phyloP scores from a whole-genome alignment of 108 stramenopile species.

The Cyclostephanos invisitatus region DNA sequence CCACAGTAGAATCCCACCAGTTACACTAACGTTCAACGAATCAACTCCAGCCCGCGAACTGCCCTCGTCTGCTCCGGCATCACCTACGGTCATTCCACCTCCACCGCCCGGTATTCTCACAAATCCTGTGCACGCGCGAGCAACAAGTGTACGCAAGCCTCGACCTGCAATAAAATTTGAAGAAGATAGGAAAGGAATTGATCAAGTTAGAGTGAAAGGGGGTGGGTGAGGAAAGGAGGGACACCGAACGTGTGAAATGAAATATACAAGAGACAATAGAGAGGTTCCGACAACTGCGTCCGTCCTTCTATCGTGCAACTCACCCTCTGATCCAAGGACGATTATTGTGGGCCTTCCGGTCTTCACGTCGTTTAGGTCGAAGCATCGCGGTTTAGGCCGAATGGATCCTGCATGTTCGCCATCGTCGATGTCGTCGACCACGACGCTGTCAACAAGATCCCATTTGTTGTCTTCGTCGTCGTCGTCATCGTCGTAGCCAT shows the following conservation, averaged over 20 bases:
- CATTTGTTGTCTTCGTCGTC: slow-evolving; percentile 16
- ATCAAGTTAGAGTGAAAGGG: not conserved
- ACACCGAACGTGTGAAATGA: not conserved
- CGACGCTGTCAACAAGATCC: not conserved
- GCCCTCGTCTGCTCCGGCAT: slow-evolving; percentile 35
- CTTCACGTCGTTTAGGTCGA: slow-evolving; percentile 54
- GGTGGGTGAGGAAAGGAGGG: not conserved
- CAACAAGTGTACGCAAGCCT: slow-evolving; percentile 89
- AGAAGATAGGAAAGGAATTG: not conserved
- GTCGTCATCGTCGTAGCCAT: slow-evolving; percentile 5
- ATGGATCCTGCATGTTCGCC: not conserved
- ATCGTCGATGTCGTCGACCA: not conserved
- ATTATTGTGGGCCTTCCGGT: slow-evolving; percentile 80
- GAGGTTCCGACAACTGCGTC: no score
- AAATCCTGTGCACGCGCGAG: slow-evolving; percentile 85
- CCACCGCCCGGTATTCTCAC: slow-evolving; percentile 79
- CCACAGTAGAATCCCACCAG: slow-evolving; percentile 88
- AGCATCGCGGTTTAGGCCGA: slow-evolving; percentile 35
- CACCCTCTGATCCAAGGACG: slow-evolving; percentile 93
- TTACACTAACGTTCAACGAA: slow-evolving; percentile 96
- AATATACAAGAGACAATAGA: no score
- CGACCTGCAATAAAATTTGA: slow-evolving; percentile 34
- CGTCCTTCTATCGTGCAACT: not conserved
- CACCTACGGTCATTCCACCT: slow-evolving; percentile 14
- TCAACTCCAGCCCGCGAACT: slow-evolving; percentile 72